Evolutionary conservation across 208 protist species (phyloP), one percentile per base, ranked within the genome.

Genomic region (Acanthamoeba quina): DNA sequence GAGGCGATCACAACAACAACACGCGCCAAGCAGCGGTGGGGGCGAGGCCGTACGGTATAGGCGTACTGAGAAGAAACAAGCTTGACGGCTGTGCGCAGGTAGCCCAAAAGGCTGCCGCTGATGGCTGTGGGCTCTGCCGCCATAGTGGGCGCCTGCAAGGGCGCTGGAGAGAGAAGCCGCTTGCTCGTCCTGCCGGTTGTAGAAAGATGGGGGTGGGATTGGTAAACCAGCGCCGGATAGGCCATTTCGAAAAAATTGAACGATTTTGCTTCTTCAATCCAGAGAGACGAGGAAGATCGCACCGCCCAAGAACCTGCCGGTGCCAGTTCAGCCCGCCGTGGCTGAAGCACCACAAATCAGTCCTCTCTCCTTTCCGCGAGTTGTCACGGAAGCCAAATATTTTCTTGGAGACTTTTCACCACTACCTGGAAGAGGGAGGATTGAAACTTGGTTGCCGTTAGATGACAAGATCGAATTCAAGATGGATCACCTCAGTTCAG

Each of bases 81-180:
- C 64, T 72, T 72, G 64, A 72, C 64, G 13, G 64, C 64, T 2
- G 64, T 72, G 64, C 64, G 64, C 64, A 72, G 64, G 64, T 72
- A 72, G n/a, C 64, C 64, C 6, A 72, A 24, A 5, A 72, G 31
- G 64, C 64, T 72, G 64, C 11, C 31, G 64, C 37, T 72, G 64
- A 72, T n/a, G 11, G 54, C 4, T 21, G 54, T 21, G 54, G 54
- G 54, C 54, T 58, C 54, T 58, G 64, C 24, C 64, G 24, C 24
- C 13, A 29, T 15, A 37, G 64, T 17, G 11, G 24, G 9, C 10
- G 13, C 1, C 64, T n/a, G n/a, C 0, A 37, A 1, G 24, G 15
- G n/a, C 64, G 64, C 2, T 70, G 64, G 7, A n/a, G 15, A 9
- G 29, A 21, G 10, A 26, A 41, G 37, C 37, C 24, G 9, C 9